Conservation (phyloP, 345 rosid species). For the Murraya koenigii region DNA sequence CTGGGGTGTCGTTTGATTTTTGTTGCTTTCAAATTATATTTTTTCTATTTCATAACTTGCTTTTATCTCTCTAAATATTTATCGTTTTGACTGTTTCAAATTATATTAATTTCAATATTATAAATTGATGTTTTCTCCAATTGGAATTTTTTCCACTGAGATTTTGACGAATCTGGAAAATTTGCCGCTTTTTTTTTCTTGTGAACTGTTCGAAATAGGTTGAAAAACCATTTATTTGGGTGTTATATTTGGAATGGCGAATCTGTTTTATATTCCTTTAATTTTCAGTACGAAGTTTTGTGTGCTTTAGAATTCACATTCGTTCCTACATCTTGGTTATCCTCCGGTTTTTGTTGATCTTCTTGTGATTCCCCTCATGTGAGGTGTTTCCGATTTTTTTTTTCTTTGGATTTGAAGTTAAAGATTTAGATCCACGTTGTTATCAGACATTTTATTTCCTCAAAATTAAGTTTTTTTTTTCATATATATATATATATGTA, state of each 20-base stretch:
- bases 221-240: not conserved
- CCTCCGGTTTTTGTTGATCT: too few species aligned
- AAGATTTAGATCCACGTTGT: too few species aligned
- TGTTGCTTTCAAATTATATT: not conserved
- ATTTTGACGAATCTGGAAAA: not conserved
- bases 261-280: not conserved
- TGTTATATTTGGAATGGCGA: not conserved
- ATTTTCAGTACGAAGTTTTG: not conserved
- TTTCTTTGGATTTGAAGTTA: not conserved
- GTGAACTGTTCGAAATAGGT: not conserved
- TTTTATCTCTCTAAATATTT: too few species aligned
- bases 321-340: too few species aligned
- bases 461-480: not conserved
- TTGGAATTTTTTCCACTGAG: too few species aligned
- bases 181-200: not conserved
- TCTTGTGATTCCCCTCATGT: not conserved
- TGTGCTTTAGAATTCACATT: not conserved
- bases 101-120: too few species aligned
- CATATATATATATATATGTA: too few species aligned
- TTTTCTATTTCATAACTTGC: not conserved
- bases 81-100: too few species aligned
- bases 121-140: too few species aligned
- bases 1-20: not conserved
- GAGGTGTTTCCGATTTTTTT: not conserved
- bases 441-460: not conserved